phyloP scores from a whole-genome alignment of 352 stramenopile species.

The Pythium oligandrum region DNA sequence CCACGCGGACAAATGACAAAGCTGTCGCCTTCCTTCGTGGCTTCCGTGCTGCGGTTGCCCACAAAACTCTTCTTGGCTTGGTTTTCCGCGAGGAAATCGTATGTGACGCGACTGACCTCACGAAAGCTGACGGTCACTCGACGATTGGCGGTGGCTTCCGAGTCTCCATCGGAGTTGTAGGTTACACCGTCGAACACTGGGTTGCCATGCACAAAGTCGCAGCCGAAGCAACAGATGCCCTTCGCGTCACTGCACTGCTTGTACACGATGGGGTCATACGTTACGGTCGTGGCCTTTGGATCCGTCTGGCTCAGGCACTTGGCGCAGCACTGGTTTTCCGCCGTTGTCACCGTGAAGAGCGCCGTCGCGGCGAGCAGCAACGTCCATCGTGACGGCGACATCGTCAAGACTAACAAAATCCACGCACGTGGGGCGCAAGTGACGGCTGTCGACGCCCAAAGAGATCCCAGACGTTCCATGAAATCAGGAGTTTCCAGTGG shows the following conservation, averaged over 20 bases:
- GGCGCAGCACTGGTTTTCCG: constrained; percentile 26
- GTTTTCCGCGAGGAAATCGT: constrained; percentile 20
- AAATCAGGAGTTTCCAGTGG: too few species aligned
- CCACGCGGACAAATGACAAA: constrained; percentile 13
- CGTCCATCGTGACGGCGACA: too few species aligned
- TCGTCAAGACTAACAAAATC: too few species aligned
- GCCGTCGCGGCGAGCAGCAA: neutral
- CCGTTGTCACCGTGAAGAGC: neutral
- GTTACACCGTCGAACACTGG: constrained; percentile 29
- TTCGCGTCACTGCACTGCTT: constrained; percentile 28
- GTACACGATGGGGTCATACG: constrained; percentile 44
- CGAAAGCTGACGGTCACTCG: constrained; percentile 15
- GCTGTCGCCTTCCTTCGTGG: constrained; percentile 5
- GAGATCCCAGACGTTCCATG: too few species aligned
- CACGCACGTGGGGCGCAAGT: too few species aligned
- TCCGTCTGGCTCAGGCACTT: constrained; percentile 36
- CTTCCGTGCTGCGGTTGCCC: constrained; percentile 20
- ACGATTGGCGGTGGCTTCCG: constrained; percentile 24
- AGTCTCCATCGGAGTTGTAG: constrained; percentile 22
- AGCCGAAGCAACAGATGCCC: constrained; percentile 54
- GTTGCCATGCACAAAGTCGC: constrained; percentile 31
- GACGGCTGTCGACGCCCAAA: too few species aligned
- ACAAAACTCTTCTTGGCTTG: constrained; percentile 19
- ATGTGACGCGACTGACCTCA: constrained; percentile 19
- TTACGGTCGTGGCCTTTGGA: constrained; percentile 20